phyloP scores from a whole-genome alignment of 2,329 filamentous ascomycete genomes.

The Claviceps sp. region DNA sequence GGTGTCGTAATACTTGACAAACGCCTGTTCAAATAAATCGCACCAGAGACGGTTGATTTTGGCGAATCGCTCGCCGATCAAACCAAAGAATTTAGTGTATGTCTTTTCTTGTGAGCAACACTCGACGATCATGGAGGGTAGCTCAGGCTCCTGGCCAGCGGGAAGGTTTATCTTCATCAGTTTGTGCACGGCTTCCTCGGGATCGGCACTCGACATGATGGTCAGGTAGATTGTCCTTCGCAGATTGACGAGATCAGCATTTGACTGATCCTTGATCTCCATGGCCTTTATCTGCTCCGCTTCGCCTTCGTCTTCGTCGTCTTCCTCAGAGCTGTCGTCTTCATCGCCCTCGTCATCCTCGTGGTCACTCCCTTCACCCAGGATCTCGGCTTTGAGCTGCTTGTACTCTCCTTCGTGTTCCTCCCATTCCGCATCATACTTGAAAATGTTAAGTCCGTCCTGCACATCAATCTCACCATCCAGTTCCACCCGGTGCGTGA shows the following conservation, averaged over 20 bases:
- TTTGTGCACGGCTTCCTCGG: slow-evolving; percentile 95
- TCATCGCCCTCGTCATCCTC: slow-evolving; percentile 47
- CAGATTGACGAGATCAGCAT: slow-evolving; percentile 87
- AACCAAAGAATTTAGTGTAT: slow-evolving; percentile 92
- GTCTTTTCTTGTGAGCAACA: slow-evolving; percentile 94
- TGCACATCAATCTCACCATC: slow-evolving; percentile 77
- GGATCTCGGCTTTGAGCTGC: slow-evolving; percentile 80
- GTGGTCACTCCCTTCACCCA: slow-evolving; percentile 83
- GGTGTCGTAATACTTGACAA: slow-evolving; percentile 89
- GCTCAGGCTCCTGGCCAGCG: slow-evolving; percentile 70
- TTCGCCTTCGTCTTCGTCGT: slow-evolving; percentile 53
- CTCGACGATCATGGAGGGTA: slow-evolving; percentile 94
- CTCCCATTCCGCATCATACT: slow-evolving; percentile 80
- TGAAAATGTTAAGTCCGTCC: slow-evolving; percentile 89
- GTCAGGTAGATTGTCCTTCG: slow-evolving; percentile 92
- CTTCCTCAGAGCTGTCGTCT: slow-evolving; percentile 58
- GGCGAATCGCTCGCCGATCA: slow-evolving; percentile 88
- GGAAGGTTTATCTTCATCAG: slow-evolving; percentile 89
- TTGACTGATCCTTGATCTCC: slow-evolving; percentile 96
- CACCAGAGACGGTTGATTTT: slow-evolving; percentile 94
- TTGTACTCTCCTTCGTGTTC: slow-evolving; percentile 84
- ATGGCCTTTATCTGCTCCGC: slow-evolving; percentile 69
- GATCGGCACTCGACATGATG: slow-evolving; percentile 91
- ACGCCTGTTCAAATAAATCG: slow-evolving; percentile 80
- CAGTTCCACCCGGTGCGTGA: slow-evolving; percentile 74